phyloP scores from a whole-genome alignment of 164 flowering plant species.

The Vitis rotundifolia region DNA sequence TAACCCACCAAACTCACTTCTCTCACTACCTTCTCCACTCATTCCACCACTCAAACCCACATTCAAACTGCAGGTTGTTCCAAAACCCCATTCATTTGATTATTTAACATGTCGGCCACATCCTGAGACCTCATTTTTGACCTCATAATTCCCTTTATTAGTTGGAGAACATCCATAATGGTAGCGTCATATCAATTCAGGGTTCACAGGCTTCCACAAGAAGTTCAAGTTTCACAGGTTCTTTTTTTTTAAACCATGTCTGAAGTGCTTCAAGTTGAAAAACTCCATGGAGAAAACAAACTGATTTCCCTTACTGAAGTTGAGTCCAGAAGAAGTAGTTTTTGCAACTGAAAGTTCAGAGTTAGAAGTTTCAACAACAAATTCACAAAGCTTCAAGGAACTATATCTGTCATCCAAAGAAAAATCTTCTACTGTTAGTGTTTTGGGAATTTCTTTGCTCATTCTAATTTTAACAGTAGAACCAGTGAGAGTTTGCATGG shows the following conservation, averaged over 20 bases:
- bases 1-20: too few relatives aligned
- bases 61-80: too few relatives aligned
- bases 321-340: slow-evolving; percentile 8
- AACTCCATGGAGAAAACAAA: slow-evolving; percentile 2
- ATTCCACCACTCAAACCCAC: too few relatives aligned
- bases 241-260: not conserved
- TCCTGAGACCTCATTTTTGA: too few relatives aligned
- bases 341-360: not conserved
- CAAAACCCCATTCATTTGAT: too few relatives aligned
- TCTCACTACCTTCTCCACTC: too few relatives aligned
- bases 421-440: not conserved
- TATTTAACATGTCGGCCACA: too few relatives aligned
- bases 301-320: not conserved
- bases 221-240: slow-evolving; percentile 1
- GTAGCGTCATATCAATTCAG: too few relatives aligned
- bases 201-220: not conserved
- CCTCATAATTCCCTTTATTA: too few relatives aligned
- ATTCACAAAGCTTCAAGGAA: too few relatives aligned
- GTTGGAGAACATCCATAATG: too few relatives aligned
- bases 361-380: not conserved
- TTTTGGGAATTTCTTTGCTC: slow-evolving; percentile 17
- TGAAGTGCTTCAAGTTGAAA: not conserved
- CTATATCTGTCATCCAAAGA: not conserved
- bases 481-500: too few relatives aligned
- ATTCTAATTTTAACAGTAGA: slow-evolving; percentile 21